Base-by-base conservation (phyloP, 1,139 yeast species). In the Taphrina communis region DNA sequence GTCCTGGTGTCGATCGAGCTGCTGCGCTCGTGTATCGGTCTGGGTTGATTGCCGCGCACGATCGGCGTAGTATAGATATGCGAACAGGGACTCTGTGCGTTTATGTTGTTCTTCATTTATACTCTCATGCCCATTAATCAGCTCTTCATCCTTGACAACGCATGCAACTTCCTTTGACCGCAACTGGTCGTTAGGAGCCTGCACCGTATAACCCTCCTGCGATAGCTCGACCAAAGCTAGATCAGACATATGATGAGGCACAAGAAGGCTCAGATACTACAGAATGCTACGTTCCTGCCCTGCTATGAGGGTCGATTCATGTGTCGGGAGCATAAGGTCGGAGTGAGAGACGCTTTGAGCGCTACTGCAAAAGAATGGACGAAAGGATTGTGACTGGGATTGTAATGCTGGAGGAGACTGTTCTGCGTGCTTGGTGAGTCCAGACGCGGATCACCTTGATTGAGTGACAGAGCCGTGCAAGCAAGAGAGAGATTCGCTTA, bases 41-140 rank as follows among this genome's bases (percentile, higher is more conserved):
- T 44, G 48, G 1, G 1, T 8, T 7, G 48, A 44, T 14, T 44
- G 17, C n/a, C 19, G 48, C n/a, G 48, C n/a, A 17, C 36, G 53
- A 21, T 50, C 53, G 53, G 53, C 53, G n/a, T 50, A 50, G 36
- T 50, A 50, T 50, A 50, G n/a, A 25, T 50, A 50, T 11, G 36
- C 36, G n/a, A 38, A 11, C 3, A 50, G 11, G n/a, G 53, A 21
- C 14, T 50, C 53, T 25, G 53, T 5, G 7, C 2, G 48, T 19
- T 6, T 6, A 12, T 6, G 19, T 44, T 14, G 19, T 14, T 12
- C n/a, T n/a, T 7, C 48, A 44, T 44, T 17, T 2, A 39, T 11
- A 39, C 14, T 39, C 14, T 39, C 42, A 39, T 9, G 11, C 11
- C 42, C 14, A n/a, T 44, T 44, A 4, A 8, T 11, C 48, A 44